Percentiles rank a stretch among this genome's conserved stretches.
Conservation (phyloP, 106 monocot species). For the Apostasia ramifera region DNA sequence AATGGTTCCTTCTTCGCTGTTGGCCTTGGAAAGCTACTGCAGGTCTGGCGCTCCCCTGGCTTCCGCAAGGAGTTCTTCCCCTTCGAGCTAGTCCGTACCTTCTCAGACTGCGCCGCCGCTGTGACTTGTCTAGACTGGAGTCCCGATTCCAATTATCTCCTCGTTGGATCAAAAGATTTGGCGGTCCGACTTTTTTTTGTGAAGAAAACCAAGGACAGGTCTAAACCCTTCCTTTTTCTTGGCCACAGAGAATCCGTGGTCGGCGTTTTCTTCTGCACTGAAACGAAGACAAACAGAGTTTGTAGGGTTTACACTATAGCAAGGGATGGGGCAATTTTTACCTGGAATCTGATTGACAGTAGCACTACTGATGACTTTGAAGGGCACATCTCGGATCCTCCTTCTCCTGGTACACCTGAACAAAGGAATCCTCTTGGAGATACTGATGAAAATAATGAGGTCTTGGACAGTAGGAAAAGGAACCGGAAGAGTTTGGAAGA, state of each 20-base stretch:
- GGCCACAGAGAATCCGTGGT: constrained; percentile 76
- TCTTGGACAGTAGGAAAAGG: background rate
- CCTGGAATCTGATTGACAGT: constrained; percentile 54
- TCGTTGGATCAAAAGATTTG: constrained; percentile 85
- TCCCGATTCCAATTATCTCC: constrained; percentile 55
- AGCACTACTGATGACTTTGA: constrained; percentile 7
- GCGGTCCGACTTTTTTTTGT: constrained; percentile 48
- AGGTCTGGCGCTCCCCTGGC: constrained; percentile 81
- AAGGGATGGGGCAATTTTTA: constrained; percentile 79
- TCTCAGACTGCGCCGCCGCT: constrained; percentile 35
- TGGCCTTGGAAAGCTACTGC: constrained; percentile 62
- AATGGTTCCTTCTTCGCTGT: constrained; percentile 74
- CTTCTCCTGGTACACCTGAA: constrained; percentile 6
- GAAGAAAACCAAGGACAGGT: constrained; percentile 14
- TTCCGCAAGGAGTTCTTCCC: constrained; percentile 85
- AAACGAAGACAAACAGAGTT: constrained; percentile 48
- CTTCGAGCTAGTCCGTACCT: constrained; percentile 60
- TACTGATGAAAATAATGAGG: background rate
- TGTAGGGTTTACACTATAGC: constrained; percentile 53
- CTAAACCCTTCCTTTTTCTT: constrained; percentile 66
- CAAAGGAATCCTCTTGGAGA: background rate
- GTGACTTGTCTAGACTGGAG: constrained; percentile 76
- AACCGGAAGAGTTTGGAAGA: constrained; percentile 11
- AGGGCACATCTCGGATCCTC: constrained; percentile 14
- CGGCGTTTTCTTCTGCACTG: constrained; percentile 61